These are phyloP conservation scores for Corchorus olitorius DNA, from an alignment of 345 rosid genomes.

Conservation along the genomic window DNA sequence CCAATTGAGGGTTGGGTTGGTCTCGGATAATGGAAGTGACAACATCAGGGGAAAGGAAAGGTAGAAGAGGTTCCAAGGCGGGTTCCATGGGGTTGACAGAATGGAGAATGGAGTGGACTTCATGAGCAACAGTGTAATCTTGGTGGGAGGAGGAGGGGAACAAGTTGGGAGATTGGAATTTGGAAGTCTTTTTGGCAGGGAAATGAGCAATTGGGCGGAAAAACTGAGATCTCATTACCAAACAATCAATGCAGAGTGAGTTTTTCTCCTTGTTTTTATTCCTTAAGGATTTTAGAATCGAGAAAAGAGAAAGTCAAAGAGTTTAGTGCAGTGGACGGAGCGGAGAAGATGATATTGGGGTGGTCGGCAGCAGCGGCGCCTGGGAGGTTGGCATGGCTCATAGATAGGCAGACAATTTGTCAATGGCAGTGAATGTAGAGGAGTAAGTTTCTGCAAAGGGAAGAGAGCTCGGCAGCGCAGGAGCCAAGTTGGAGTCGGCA, in stretches of 20 bases:
- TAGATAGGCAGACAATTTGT: no score
- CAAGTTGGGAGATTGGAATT: conserved; percentile 29
- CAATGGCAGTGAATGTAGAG: no score
- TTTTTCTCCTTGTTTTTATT: background rate
- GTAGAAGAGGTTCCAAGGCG: conserved; percentile 60
- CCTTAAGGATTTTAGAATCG: background rate
- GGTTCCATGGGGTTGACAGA: conserved; percentile 59
- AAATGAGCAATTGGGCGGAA: conserved; percentile 32
- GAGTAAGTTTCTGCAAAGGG: no score
- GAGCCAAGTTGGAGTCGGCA: no score
- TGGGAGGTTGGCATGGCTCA: no score
- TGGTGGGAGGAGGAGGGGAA: conserved; percentile 16
- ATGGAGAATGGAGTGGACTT: conserved; percentile 50
- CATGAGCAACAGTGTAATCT: conserved; percentile 39
- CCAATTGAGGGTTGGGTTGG: conserved; percentile 41
- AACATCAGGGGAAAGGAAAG: conserved; percentile 45
- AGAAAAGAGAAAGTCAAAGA: background rate
- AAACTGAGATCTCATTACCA: conserved; percentile 33
- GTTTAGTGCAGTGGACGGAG: background rate
- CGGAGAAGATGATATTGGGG: conserved; percentile 3
- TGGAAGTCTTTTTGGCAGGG: conserved; percentile 26
- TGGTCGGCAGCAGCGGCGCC: no score
- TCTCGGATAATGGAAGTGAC: conserved; percentile 52
- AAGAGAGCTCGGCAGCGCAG: no score
- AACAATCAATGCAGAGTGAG: background rate